Percentiles rank a stretch among this genome's conserved stretches.
Evolutionary conservation across 2,329 filamentous ascomycete genomes (phyloP).

Genomic region (Diaporthe eres): DNA sequence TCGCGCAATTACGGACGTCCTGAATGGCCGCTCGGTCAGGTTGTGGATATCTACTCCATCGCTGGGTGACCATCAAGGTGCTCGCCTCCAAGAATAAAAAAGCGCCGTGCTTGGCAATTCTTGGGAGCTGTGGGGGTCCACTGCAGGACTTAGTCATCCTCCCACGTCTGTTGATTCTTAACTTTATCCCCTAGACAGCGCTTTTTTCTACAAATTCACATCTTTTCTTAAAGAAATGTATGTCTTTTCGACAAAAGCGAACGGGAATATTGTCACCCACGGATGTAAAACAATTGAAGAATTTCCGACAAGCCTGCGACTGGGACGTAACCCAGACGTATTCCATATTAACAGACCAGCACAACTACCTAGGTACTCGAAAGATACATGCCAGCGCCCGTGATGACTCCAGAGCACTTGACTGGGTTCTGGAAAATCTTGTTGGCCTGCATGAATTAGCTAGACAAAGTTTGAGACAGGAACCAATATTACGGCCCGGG

Average conservation of each 20-base stretch:
- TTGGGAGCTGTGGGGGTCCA: conserved; percentile 7
- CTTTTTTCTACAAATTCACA: background rate
- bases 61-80: conserved; percentile 18
- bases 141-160: conserved; percentile 25
- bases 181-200: background rate
- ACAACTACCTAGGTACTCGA: background rate
- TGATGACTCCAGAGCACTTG: background rate
- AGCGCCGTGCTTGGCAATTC: conserved; percentile 6
- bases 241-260: background rate
- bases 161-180: background rate
- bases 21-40: background rate
- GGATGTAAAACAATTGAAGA: background rate
- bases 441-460: background rate
- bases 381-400: background rate
- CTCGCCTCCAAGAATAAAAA: conserved; percentile 26
- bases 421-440: background rate
- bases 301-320: too few relatives aligned
- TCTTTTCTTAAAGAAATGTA: background rate
- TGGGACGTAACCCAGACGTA: background rate
- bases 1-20: conserved; percentile 1
- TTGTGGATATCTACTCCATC: conserved; percentile 24
- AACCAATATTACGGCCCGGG: too few relatives aligned
- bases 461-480: too few relatives aligned
- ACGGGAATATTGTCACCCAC: too few relatives aligned
- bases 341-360: background rate